Base-by-base conservation (phyloP, 2,329 filamentous ascomycete species). In the Hypocreales sp. region DNA sequence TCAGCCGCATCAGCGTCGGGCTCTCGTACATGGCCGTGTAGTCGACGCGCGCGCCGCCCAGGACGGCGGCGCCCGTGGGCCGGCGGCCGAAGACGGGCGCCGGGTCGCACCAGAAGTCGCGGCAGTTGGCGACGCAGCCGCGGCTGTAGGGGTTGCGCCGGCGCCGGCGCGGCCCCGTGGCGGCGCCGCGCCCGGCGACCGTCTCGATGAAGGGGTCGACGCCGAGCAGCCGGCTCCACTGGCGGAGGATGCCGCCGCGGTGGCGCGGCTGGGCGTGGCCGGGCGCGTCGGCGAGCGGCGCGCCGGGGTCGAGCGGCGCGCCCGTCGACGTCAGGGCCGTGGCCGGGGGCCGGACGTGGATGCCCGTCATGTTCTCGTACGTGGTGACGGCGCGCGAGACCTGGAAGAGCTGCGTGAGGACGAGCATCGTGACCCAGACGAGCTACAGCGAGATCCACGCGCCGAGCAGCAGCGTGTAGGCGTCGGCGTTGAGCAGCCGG, bases 341-440 rank as follows among this genome's bases (percentile, higher is more conserved):
- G 6, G 74, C 74, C 18, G 86, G 58, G 1, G 38, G 42, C 18
- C 46, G 47, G 35, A 78, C 64, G 31, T 73, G 67, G 34, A 84
- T 67, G 27, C 82, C 79, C 36, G 77, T 75, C 86, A 98, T 95
- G 51, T 86, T 92, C 54, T 98, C 90, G 53, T 81, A 95, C 0
- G 90, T 98, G 1, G 90, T 98, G 61, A 92, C 78, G 31, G 86
- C 92, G 34, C 84, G 75, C 0, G 84, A 79, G 27, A 98, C 77
- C 48, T 98, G 90, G 27, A 94, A 66, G 27, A 94, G 73, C 48
- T 98, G 92, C 5, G 95, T 92, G 37, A 84, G 79, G 33, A 94
- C 66, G 19, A 98, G 73, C 86, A 98, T 95, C n/a, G 79, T 76
- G 3, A 95, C 82, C 90, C 90, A 98, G 13, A 82, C 78, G 18